Base-by-base conservation (phyloP, 768 basidiomycete species). In the Gloeostereum incarnatum region DNA sequence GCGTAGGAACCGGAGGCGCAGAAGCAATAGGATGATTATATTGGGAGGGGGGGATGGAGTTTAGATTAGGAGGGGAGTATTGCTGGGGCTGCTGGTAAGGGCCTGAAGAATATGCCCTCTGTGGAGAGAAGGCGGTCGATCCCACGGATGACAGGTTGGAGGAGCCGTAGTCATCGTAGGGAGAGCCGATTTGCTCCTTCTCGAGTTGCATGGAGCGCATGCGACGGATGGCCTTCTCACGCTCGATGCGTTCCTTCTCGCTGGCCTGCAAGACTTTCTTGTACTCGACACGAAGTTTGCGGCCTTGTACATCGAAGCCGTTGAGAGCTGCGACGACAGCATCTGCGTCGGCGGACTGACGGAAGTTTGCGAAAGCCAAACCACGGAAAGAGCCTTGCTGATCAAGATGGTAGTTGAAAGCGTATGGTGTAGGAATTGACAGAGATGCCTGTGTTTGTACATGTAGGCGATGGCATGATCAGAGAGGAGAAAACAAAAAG, bases 251-350 rank as follows among this genome's bases (percentile, higher is more conserved):
- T 55, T 99, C 96, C 64, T 99, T 99, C 63, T 99, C 96, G 35
- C 94, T 93, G 3, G 93, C 92, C 58, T 97, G 93, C n/a, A 99
- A 66, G 6, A 97, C 94, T 62, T 97, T 97, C 69, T 99, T 99
- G 69, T 98, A 98, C 62, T 99, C 96, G 40, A 97, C 94, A 30
- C 96, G 85, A 36, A 99, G 71, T 61, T 97, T 98, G 51, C 96
- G 87, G 17, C 96, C 96, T 51, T 91, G 87, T 23, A 96, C 86
- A 50, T 93, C 91, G 55, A 89, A 93, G 8, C 94, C 94, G 50
- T 98, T 97, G 51, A 99, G 65, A 29, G 96, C 96, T 26, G 76
- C 92, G 4, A 98, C 94, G 39, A 94, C 92, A 11, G 91, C 87
- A 51, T 94, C 92, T 0, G 96, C 96, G 51, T 99, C 96, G 0